phyloP scores from a whole-genome alignment of 208 protist genomes.

The Trypanosoma conorhini region DNA sequence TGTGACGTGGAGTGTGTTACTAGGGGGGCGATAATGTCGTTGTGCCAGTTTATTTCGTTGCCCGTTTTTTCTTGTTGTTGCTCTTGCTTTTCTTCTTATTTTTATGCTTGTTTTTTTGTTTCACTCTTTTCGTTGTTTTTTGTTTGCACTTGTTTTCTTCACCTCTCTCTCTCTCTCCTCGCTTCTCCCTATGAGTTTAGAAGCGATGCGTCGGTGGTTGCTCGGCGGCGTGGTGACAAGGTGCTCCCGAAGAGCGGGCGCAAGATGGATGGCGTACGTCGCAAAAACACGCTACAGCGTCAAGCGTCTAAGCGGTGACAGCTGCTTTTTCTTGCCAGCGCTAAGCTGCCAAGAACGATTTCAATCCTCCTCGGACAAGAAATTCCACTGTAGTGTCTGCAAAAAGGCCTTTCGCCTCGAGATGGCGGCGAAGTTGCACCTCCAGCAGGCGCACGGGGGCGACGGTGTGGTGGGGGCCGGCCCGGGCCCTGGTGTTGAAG shows the following conservation, averaged over 20 bases:
- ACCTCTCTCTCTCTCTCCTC: neutral
- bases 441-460: conserved; percentile 81
- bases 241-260: conserved; percentile 4
- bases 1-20: conserved; percentile 18
- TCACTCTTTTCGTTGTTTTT: conserved; percentile 16
- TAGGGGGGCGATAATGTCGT: neutral
- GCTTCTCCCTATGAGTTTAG: neutral
- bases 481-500: conserved; percentile 45
- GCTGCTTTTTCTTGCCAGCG: conserved; percentile 7
- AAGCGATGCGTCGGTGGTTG: conserved; percentile 34
- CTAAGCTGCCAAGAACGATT: conserved; percentile 22
- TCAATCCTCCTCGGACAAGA: conserved; percentile 62
- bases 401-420: conserved; percentile 86
- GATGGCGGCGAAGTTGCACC: conserved; percentile 86
- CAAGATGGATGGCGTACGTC: neutral
- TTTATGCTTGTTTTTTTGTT: conserved; percentile 7
- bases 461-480: conserved; percentile 69
- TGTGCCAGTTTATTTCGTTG: conserved; percentile 13
- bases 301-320: neutral
- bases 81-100: neutral
- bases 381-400: conserved; percentile 89
- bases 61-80: conserved; percentile 11
- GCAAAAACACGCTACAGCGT: neutral
- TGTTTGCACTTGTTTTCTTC: conserved; percentile 18
- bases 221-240: conserved; percentile 12